Base-by-base conservation (phyloP, 176 grass and related monocot genomes). In the Tuctoria greenei region DNA sequence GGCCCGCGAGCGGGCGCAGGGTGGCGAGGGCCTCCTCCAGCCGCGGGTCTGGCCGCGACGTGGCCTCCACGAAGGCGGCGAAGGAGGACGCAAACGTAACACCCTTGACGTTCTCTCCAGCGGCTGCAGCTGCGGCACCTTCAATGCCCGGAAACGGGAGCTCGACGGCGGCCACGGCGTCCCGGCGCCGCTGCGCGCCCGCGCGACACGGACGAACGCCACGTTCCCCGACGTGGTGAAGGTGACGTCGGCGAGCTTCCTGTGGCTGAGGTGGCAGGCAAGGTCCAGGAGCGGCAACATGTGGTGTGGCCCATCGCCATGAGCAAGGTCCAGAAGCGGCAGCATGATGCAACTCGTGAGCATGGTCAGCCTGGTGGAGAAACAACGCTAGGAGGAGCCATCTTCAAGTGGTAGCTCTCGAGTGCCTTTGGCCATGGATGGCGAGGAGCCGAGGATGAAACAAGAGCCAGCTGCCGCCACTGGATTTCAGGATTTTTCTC, bases 271-370 rank as follows among this genome's bases (percentile, higher is more conserved):
- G 69, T 81, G 61, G 61, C 64, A 72, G 24, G 71, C 60, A 16
- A 86, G 68, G 76, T 86, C 77, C 5, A 86, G 36, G 45, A 76
- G 63, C 39, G 77, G 84, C 17, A 86, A n/a, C n/a, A n/a, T n/a
- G n/a, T 69, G 39, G 61, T 76, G 77, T 86, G 84, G 69, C 84
- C 69, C 26, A 81, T 81, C 36, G 78, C 72, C 62, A 86, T 81
- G 84, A 81, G 67, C 36, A n/a, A n/a, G 78, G 84, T n/a, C n/a
- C n/a, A n/a, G n/a, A 86, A 86, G 47, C n/a, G 41, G 49, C 49
- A 17, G n/a, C 18, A 17, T 52, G 49, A 20, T 17, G 17, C 49
- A n/a, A 5, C 49, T 52, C 17, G 3, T 31, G 31, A 31, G 31
- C 31, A 31, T 3, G 31, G 31, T 3, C 31, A 3, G 31, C 31